Base-by-base conservation (phyloP, 805 yeast genomes). In the Wickerhamiella azymoides region DNA sequence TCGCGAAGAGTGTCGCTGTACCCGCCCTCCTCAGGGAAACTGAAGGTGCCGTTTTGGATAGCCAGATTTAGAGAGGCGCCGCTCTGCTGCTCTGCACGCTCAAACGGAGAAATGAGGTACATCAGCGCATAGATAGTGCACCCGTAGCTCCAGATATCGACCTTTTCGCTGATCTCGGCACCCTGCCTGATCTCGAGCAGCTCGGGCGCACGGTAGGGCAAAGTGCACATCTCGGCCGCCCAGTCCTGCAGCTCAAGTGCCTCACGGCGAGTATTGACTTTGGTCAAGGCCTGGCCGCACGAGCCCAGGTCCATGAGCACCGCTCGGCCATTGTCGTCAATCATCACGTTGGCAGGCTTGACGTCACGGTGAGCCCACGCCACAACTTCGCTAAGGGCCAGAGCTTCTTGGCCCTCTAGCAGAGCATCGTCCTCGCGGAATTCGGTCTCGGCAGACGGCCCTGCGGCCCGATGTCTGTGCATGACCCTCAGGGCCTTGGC, bases 91-190 rank as follows among this genome's bases (percentile, higher is more conserved):
- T 84, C 92, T 59, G 82, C 79, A 57, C 84, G 71, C 58, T 86
- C 95, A 60, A 88, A 88, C 1, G 97, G 97, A 3, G 94, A 82
- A 26, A 70, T 70, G 0, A 81, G 80, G 63, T 82, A 88, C 61
- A 89, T 69, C 52, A 84, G 63, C 1, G 86, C 76, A 61, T 83
- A 88, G 14, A 85, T 59, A 1, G 85, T 68, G 57, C 96, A 85
- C 0, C 97, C 97, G 25, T 88, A 62, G 2, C 94, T 80, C 97
- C 97, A 88, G 21, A 89, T 75, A 61, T 88, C 97, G 3, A 82
- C 78, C 49, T 74, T 73, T 55, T 84, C 94, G 50, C 78, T 77
- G 39, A 88, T 68, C 5, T 62, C 62, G n/a, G 74, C 61, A 36
- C 80, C 79, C 1, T 84, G 72, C 38, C 74, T 75, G 33, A 85